Evolutionary conservation across 2,329 filamentous ascomycete species (phyloP), one percentile per base, ranked within the genome.

Genomic region (Exutisphaerella laricina): DNA sequence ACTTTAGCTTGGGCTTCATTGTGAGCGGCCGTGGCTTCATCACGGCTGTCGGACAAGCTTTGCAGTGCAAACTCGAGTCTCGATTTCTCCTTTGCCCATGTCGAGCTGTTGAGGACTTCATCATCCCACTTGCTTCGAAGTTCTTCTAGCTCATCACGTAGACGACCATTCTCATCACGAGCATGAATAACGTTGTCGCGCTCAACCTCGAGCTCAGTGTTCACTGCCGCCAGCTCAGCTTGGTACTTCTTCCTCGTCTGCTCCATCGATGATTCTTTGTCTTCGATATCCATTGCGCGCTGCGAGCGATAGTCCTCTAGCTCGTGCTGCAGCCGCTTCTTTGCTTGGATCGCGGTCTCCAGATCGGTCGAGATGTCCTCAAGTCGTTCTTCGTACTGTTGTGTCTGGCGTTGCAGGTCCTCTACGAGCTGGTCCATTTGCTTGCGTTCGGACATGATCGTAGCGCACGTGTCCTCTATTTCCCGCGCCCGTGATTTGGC

Each of bases 241-340:
- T 97, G 92, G 63, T 97, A 98, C 73, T 97, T 98, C 74, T 90
- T 92, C 59, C 90, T 80, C 31, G 90, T 96, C 67, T 97, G 90
- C 68, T 98, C 92, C 79, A 96, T 85, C 54, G 86, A 92, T 7
- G 84, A 84, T 66, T 97, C 90, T 65, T 92, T 96, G 67, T 98
- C 90, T 66, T 97, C 92, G 43, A 97, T 86, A 58, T 97, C 92
- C 66, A 94, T 94, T 45, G 89, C 89, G 34, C 90, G 81, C 66
- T 96, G 89, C 61, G 83, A 94, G 47, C 92, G 82, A 71, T 97
- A 98, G 66, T 98, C 90, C 66, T 97, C 90, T 2, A 98, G 82
- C 69, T 98, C 90, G 61, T 97, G 89, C 65, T 98, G 90, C 17
- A 97, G 80, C 46, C 90, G 80, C 69, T 89, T 94, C 75, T 95